These are phyloP conservation scores for Fusarium sp. DNA, from an alignment of 2,329 filamentous ascomycete genomes.

Conservation along the genomic window DNA sequence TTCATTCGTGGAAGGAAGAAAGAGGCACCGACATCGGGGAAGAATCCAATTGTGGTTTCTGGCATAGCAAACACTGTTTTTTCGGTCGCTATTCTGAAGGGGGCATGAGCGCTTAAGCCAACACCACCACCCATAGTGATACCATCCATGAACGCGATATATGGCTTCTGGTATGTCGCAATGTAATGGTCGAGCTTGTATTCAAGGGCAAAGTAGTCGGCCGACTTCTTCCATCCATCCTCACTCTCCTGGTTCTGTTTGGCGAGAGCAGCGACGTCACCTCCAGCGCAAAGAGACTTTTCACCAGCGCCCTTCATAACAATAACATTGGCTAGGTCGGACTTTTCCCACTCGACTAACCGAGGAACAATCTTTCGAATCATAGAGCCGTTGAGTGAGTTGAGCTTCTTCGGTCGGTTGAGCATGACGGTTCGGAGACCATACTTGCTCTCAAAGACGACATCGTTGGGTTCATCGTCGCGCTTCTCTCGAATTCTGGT, in stretches of 20 bases:
- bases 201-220: constrained; percentile 91
- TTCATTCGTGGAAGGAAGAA: constrained; percentile 95
- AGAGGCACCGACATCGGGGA: constrained; percentile 95
- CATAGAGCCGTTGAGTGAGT: constrained; percentile 95
- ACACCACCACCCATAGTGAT: constrained; percentile 99
- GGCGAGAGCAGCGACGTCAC: constrained; percentile 85
- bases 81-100: constrained; percentile 96
- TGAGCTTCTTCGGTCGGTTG: constrained; percentile 91
- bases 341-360: constrained; percentile 92
- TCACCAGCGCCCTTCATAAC: constrained; percentile 90
- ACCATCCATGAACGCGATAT: constrained; percentile 95
- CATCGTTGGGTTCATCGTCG: constrained; percentile 84
- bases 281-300: constrained; percentile 90
- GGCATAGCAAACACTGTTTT: constrained; percentile 97
- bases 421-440: constrained; percentile 92
- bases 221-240: constrained; percentile 77
- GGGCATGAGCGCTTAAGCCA: constrained; percentile 91
- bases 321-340: constrained; percentile 90
- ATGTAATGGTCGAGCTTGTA: constrained; percentile 97
- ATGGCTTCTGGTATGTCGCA: constrained; percentile 91
- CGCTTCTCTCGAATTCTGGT: constrained; percentile 62
- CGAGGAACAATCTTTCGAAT: constrained; percentile 91
- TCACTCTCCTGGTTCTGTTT: constrained; percentile 72
- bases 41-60: constrained; percentile 97
- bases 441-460: constrained; percentile 88